Evolutionary conservation across 208 protist species (phyloP).

Genomic region (Trypanosoma platydactyli): DNA sequence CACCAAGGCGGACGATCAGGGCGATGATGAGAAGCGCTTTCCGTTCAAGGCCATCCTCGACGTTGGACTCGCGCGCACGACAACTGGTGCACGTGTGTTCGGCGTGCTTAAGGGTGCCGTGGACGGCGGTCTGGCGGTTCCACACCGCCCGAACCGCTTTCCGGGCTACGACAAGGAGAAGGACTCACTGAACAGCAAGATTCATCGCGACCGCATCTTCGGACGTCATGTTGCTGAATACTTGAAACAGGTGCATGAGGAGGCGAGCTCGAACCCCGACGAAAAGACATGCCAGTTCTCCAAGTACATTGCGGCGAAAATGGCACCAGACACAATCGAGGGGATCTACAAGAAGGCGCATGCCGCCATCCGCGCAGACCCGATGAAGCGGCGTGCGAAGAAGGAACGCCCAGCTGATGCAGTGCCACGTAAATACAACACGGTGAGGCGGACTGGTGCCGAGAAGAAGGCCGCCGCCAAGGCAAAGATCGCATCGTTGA

Average conservation of each 20-base stretch:
- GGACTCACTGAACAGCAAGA: constrained; percentile 90
- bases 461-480: constrained; percentile 65
- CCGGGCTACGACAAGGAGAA: constrained; percentile 94
- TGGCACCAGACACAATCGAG: constrained; percentile 94
- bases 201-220: constrained; percentile 95
- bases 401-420: constrained; percentile 55
- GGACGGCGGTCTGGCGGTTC: constrained; percentile 97
- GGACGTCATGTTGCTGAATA: constrained; percentile 98
- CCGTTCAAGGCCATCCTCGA: constrained; percentile 98
- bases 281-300: constrained; percentile 96
- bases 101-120: constrained; percentile 95
- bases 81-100: constrained; percentile 96
- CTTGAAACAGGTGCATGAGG: constrained; percentile 96
- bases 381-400: constrained; percentile 66
- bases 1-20: constrained; percentile 79
- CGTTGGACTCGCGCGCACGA: constrained; percentile 96
- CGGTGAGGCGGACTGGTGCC: constrained; percentile 43
- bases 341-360: constrained; percentile 95
- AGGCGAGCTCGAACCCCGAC: constrained; percentile 84
- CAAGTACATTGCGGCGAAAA: constrained; percentile 92
- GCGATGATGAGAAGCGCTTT: constrained; percentile 82
- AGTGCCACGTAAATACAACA: constrained; percentile 50
- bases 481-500: constrained; percentile 63
- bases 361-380: constrained; percentile 93
- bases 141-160: constrained; percentile 97